Percentiles rank a stretch among this genome's conserved stretches.
Evolutionary conservation across 306 rosid species (phyloP).

Genomic region (Morella rubra): DNA sequence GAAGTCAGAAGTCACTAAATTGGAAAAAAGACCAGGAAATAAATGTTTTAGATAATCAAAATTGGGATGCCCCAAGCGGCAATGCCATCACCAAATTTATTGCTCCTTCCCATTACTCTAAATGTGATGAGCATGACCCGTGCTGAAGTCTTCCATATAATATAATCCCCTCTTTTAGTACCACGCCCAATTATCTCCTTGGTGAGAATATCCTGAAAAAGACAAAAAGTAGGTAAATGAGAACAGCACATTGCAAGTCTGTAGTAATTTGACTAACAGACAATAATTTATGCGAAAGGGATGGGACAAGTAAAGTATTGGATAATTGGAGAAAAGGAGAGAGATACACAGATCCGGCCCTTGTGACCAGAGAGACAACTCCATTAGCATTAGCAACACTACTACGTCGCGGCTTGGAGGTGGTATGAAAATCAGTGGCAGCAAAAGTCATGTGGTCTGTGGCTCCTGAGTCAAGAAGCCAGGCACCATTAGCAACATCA

Average conservation of each 20-base stretch:
- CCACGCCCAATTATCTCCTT: too few species aligned
- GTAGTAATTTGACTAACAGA: too few species aligned
- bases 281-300: conserved; percentile 2
- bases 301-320: conserved; percentile 11
- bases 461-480: conserved; percentile 5
- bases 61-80: too few species aligned
- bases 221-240: too few species aligned
- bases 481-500: neutral
- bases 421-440: neutral
- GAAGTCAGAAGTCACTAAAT: neutral
- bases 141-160: too few species aligned
- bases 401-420: neutral
- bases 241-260: too few species aligned
- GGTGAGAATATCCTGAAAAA: too few species aligned
- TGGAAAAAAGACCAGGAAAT: neutral
- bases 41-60: too few species aligned
- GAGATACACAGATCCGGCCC: neutral
- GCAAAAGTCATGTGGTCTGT: conserved; percentile 7
- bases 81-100: too few species aligned
- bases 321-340: neutral
- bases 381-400: conserved; percentile 8
- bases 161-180: too few species aligned
- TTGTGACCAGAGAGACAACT: neutral
- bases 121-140: too few species aligned
- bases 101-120: too few species aligned